These are phyloP conservation scores for Phaseolus lunatus DNA, from an alignment of 306 rosid species.

Conservation along the genomic window DNA sequence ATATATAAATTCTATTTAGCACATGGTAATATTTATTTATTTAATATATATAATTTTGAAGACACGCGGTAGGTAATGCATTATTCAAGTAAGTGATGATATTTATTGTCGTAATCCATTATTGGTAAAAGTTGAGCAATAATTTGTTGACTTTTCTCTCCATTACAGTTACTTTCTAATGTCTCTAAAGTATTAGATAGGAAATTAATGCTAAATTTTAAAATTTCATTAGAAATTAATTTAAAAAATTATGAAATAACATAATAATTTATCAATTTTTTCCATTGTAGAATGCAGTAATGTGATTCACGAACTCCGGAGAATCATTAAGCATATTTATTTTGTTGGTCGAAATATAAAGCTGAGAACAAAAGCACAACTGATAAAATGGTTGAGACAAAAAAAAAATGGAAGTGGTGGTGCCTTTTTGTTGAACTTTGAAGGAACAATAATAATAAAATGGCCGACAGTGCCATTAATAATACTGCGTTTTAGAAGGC, in stretches of 20 bases:
- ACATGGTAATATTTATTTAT: background rate
- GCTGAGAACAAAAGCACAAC: background rate
- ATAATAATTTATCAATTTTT: too few relatives aligned
- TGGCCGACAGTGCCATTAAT: constrained; percentile 6
- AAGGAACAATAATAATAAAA: background rate
- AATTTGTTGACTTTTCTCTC: background rate
- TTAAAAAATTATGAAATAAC: too few relatives aligned
- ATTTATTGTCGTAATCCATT: background rate
- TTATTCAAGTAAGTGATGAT: background rate
- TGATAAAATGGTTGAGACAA: background rate
- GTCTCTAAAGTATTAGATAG: background rate
- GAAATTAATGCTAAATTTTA: background rate
- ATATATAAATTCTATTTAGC: background rate
- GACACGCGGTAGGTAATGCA: background rate
- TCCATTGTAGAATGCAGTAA: too few relatives aligned
- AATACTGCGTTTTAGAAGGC: background rate
- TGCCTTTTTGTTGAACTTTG: background rate
- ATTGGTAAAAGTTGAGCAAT: background rate
- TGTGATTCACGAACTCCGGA: background rate
- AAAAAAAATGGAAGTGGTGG: background rate
- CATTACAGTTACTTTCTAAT: too few relatives aligned
- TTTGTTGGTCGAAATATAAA: too few relatives aligned
- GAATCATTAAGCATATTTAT: background rate
- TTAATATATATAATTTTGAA: background rate
- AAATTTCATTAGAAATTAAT: background rate